Evolutionary conservation across 2,329 filamentous ascomycete species (phyloP).

Genomic region (Penicillium sumatraense): DNA sequence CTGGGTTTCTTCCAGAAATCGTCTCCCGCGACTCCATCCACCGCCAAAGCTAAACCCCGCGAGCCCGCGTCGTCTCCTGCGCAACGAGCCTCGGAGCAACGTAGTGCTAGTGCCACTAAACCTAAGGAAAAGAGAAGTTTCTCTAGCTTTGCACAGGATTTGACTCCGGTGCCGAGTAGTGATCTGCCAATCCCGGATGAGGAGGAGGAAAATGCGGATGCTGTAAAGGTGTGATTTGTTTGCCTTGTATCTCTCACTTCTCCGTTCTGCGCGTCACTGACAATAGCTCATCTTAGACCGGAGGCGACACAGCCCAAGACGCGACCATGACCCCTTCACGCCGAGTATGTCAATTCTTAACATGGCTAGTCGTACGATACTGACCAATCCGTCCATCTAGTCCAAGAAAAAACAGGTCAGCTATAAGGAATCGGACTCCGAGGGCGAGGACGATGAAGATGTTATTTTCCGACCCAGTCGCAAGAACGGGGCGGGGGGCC

Average conservation of each 20-base stretch:
- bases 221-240: slow-evolving; percentile 38
- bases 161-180: slow-evolving; percentile 81
- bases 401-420: slow-evolving; percentile 67
- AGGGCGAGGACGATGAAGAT: slow-evolving; percentile 70
- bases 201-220: slow-evolving; percentile 53
- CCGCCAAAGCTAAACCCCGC: slow-evolving; percentile 27
- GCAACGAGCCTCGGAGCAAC: slow-evolving; percentile 37
- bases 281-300: slow-evolving; percentile 38
- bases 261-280: neutral
- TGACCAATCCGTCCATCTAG: slow-evolving; percentile 36
- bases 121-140: slow-evolving; percentile 49
- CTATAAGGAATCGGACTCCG: slow-evolving; percentile 85
- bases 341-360: slow-evolving; percentile 61
- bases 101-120: slow-evolving; percentile 30
- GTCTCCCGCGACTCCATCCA: slow-evolving; percentile 50
- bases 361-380: neutral
- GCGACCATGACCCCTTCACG: slow-evolving; percentile 73
- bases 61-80: slow-evolving; percentile 45
- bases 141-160: slow-evolving; percentile 50
- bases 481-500: slow-evolving; percentile 48
- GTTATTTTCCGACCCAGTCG: slow-evolving; percentile 67
- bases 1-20: slow-evolving; percentile 76
- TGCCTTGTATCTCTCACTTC: neutral
- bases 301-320: slow-evolving; percentile 44
- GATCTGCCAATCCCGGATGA: slow-evolving; percentile 73